Evolutionary conservation across 148 eudicot genomes (phyloP).

Genomic region (Heliosperma pusillum): DNA sequence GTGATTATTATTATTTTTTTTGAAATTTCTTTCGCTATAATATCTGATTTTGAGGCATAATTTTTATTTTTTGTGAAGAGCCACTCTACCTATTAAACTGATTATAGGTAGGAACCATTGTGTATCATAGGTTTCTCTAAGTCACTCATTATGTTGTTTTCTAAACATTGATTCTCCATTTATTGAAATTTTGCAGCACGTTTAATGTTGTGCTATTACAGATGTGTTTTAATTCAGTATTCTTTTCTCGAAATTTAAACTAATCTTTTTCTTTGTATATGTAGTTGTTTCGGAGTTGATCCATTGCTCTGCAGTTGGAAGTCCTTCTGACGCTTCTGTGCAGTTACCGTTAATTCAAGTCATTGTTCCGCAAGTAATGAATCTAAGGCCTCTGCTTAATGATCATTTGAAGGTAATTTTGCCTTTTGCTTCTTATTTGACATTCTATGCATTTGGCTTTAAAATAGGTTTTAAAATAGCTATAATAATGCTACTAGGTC

Average conservation of each 20-base stretch:
- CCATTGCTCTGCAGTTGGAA: conserved; percentile 80
- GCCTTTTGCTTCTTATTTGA: neutral
- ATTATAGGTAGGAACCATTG: neutral
- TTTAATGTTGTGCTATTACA: neutral
- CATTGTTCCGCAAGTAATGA: conserved; percentile 89
- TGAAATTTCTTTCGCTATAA: neutral
- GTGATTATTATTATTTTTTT: neutral
- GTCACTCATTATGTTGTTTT: neutral
- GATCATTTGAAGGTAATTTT: conserved; percentile 79
- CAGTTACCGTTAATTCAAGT: conserved; percentile 87
- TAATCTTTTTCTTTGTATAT: conserved; percentile 14
- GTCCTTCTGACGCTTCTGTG: conserved; percentile 51
- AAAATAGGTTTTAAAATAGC: too few species aligned
- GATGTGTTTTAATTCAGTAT: neutral
- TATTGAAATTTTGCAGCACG: neutral
- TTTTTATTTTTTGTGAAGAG: neutral
- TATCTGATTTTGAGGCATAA: neutral
- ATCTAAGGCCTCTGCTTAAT: conserved; percentile 69
- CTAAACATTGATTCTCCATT: neutral
- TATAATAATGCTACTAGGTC: neutral
- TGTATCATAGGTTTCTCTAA: neutral
- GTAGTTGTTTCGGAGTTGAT: conserved; percentile 94
- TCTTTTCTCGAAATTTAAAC: neutral
- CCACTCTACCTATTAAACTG: neutral
- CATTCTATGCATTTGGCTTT: neutral